A percentile compares a stretch with the other conserved stretches of the same genome.
phyloP scores from a whole-genome alignment of 345 rosid genomes.

The Arabidopsis suecica region DNA sequence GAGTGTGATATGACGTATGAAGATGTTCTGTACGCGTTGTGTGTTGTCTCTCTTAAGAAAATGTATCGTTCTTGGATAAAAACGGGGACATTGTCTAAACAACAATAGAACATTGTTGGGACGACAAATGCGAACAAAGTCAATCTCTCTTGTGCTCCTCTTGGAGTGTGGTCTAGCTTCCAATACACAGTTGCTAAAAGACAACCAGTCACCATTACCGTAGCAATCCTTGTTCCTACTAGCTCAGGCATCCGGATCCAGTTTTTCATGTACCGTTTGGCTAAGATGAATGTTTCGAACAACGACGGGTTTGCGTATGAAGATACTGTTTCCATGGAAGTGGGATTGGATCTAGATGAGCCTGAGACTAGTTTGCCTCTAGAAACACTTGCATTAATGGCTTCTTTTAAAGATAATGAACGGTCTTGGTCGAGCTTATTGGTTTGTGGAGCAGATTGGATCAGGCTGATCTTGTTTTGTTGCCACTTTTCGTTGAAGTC shows the following conservation, averaged over 20 bases:
- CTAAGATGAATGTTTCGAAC: conserved; percentile 37
- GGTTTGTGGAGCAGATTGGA: conserved; percentile 6
- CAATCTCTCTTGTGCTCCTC: conserved; percentile 53
- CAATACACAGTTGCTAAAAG: conserved; percentile 70
- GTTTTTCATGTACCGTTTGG: conserved; percentile 50
- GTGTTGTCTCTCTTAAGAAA: conserved; percentile 75
- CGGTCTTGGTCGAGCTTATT: background rate
- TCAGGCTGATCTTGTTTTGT: background rate
- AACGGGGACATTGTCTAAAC: conserved; percentile 55
- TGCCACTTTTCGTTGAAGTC: conserved; percentile 76
- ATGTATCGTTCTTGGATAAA: conserved; percentile 72
- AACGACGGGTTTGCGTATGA: conserved; percentile 38
- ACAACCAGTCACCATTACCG: conserved; percentile 51
- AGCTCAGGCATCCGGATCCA: conserved; percentile 45
- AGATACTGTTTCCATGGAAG: conserved; percentile 44
- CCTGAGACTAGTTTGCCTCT: conserved; percentile 48
- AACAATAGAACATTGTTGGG: conserved; percentile 52
- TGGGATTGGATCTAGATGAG: conserved; percentile 29
- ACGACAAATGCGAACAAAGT: conserved; percentile 58
- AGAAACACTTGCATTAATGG: conserved; percentile 40
- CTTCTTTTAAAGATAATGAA: conserved; percentile 35
- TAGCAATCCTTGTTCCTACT: conserved; percentile 31
- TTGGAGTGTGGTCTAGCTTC: conserved; percentile 53
- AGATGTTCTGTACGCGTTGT: conserved; percentile 55
- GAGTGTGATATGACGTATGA: conserved; percentile 61